phyloP scores from a whole-genome alignment of 2,329 filamentous ascomycete genomes.

The Cladophialophora yegresii region DNA sequence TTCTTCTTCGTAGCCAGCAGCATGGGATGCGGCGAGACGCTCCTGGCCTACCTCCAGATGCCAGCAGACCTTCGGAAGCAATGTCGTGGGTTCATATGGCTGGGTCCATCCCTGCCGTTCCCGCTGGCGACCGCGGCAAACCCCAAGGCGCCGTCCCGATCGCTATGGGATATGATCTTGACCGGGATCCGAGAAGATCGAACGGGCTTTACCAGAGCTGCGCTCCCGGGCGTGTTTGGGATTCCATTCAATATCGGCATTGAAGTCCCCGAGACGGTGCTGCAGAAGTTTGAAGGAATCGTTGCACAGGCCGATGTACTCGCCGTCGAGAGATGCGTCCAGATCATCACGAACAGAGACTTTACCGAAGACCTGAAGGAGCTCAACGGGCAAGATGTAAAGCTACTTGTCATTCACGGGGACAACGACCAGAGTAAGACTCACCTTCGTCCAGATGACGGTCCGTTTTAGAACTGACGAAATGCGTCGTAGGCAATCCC shows the following conservation, averaged over 20 bases:
- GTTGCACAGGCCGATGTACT: slow-evolving; percentile 38
- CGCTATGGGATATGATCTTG: slow-evolving; percentile 38
- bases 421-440: slow-evolving; percentile 37
- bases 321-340: slow-evolving; percentile 39
- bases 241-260: slow-evolving; percentile 32
- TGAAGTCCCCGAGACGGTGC: slow-evolving; percentile 28
- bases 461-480: neutral
- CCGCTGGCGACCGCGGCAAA: slow-evolving; percentile 34
- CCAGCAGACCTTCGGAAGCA: slow-evolving; percentile 21
- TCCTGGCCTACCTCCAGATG: slow-evolving; percentile 36
- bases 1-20: slow-evolving; percentile 39
- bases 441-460: neutral
- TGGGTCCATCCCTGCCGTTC: slow-evolving; percentile 37
- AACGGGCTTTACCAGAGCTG: slow-evolving; percentile 32
- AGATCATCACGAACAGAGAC: slow-evolving; percentile 37
- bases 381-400: slow-evolving; percentile 29
- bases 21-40: slow-evolving; percentile 40
- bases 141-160: slow-evolving; percentile 35
- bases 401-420: slow-evolving; percentile 38
- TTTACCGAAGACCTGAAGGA: slow-evolving; percentile 37
- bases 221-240: slow-evolving; percentile 36
- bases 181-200: slow-evolving; percentile 35
- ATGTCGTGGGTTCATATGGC: slow-evolving; percentile 38
- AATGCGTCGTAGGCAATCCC: slow-evolving; percentile 32
- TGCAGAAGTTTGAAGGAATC: slow-evolving; percentile 36